phyloP scores from a whole-genome alignment of 2,329 filamentous ascomycete genomes.

The Berkeleyomyces basicola region DNA sequence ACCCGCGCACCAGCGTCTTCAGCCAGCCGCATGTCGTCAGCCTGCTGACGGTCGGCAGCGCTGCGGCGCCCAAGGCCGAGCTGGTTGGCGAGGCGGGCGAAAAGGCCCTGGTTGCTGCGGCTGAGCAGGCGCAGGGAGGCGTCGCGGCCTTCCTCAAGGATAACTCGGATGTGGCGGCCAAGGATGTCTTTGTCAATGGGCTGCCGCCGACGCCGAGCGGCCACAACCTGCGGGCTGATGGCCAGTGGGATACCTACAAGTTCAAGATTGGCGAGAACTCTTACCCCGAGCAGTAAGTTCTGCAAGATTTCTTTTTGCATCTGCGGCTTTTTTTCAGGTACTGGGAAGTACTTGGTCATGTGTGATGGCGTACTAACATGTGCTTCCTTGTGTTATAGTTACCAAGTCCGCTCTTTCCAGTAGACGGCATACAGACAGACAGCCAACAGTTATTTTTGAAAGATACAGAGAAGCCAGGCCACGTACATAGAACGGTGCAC shows the following conservation, averaged over 20 bases:
- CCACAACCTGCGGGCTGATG: conserved; percentile 34
- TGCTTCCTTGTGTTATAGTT: conserved; percentile 25
- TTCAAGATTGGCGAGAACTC: conserved; percentile 49
- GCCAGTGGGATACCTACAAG: conserved; percentile 49
- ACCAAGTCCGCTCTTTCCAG: conserved; percentile 47
- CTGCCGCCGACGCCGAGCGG: conserved; percentile 76
- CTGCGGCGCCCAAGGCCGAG: conserved; percentile 64
- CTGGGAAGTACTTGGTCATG: neutral
- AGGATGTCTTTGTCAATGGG: conserved; percentile 56
- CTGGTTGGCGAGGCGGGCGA: conserved; percentile 47
- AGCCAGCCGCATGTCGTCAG: conserved; percentile 73
- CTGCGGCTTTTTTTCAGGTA: neutral
- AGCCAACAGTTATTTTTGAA: conserved; percentile 13
- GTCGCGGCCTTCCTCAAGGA: conserved; percentile 39
- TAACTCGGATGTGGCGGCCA: conserved; percentile 32
- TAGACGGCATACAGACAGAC: conserved; percentile 20
- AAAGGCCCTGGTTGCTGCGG: conserved; percentile 55
- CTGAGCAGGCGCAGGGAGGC: conserved; percentile 54
- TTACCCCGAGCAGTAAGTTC: conserved; percentile 52
- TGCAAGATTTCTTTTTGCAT: neutral
- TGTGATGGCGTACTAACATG: conserved; percentile 19
- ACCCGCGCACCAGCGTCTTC: conserved; percentile 65
- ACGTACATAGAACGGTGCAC: neutral
- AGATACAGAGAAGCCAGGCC: conserved; percentile 16
- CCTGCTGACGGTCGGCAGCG: conserved; percentile 71